Evolutionary conservation across 176 grass and related monocot genomes (phyloP).

Genomic region (Aegilops umbellulata): DNA sequence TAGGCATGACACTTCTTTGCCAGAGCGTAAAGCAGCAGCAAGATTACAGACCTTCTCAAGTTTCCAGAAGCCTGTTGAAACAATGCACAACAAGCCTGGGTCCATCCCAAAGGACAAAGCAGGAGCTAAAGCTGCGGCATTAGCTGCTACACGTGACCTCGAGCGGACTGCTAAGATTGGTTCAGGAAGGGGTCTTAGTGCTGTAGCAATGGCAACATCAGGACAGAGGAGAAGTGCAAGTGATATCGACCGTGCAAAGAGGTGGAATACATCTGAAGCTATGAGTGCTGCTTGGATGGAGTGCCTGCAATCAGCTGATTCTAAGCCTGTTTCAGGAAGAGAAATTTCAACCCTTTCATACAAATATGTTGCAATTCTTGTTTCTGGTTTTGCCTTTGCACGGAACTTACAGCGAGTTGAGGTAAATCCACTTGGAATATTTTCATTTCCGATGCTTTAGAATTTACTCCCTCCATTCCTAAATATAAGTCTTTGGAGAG

Average conservation of each 20-base stretch:
- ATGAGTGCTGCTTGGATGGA: conserved; percentile 97
- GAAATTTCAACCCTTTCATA: conserved; percentile 94
- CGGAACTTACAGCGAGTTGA: conserved; percentile 86
- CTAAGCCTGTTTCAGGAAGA: conserved; percentile 70
- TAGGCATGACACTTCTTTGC: conserved; percentile 65
- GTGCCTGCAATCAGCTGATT: conserved; percentile 80
- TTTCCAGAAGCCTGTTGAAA: conserved; percentile 80
- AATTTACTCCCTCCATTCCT: no score
- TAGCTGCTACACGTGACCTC: conserved; percentile 88
- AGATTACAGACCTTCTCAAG: conserved; percentile 79
- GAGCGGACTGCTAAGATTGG: conserved; percentile 94
- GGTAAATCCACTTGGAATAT: conserved; percentile 51
- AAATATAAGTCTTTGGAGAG: no score
- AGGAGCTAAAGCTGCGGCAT: conserved; percentile 80
- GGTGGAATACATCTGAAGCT: conserved; percentile 98
- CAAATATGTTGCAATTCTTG: conserved; percentile 98
- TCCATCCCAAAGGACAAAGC: conserved; percentile 83
- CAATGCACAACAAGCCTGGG: conserved; percentile 54
- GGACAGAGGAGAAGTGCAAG: conserved; percentile 83
- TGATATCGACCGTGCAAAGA: conserved; percentile 86
- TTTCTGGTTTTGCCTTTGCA: conserved; percentile 84
- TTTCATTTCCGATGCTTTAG: conserved; percentile 24
- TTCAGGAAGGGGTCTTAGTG: conserved; percentile 92
- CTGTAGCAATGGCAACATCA: conserved; percentile 99
- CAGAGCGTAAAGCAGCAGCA: conserved; percentile 60